phyloP scores from a whole-genome alignment of 768 basidiomycete species.

The Mycena haematopus region DNA sequence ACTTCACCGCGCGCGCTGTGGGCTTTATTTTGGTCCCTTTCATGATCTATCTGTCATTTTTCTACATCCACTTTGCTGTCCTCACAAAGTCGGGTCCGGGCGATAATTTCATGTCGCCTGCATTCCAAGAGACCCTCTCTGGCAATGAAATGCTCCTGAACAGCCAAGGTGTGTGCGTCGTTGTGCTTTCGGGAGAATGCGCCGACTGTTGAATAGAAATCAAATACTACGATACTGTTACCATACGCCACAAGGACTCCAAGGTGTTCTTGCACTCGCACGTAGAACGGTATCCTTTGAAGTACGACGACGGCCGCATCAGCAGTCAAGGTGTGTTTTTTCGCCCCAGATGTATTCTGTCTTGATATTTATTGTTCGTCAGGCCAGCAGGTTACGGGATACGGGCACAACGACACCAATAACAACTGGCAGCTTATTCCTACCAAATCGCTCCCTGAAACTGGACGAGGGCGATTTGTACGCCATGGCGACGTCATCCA shows the following conservation, averaged over 20 bases:
- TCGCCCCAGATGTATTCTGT: background rate
- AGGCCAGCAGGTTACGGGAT: constrained; percentile 97
- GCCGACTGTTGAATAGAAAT: constrained; percentile 64
- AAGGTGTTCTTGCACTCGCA: constrained; percentile 96
- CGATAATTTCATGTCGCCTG: constrained; percentile 96
- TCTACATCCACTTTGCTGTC: constrained; percentile 93
- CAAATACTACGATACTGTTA: constrained; percentile 89
- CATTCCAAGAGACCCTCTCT: constrained; percentile 93
- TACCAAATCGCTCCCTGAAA: constrained; percentile 92
- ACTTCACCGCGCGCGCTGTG: constrained; percentile 84
- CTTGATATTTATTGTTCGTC: constrained; percentile 3
- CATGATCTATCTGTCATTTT: constrained; percentile 91
- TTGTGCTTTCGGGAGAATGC: background rate
- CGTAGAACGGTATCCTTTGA: constrained; percentile 86
- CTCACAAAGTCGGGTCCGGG: constrained; percentile 90
- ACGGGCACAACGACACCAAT: constrained; percentile 92
- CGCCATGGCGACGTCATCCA: constrained; percentile 90
- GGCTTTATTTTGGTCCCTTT: constrained; percentile 91
- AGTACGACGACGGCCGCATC: constrained; percentile 94
- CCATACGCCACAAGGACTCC: constrained; percentile 89
- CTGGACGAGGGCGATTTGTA: constrained; percentile 90
- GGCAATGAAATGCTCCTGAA: constrained; percentile 93
- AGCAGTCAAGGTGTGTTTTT: constrained; percentile 78
- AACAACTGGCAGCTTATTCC: constrained; percentile 96
- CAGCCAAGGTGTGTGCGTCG: constrained; percentile 77